phyloP scores from a whole-genome alignment of 176 grass and related monocot species.

The Canna indica region DNA sequence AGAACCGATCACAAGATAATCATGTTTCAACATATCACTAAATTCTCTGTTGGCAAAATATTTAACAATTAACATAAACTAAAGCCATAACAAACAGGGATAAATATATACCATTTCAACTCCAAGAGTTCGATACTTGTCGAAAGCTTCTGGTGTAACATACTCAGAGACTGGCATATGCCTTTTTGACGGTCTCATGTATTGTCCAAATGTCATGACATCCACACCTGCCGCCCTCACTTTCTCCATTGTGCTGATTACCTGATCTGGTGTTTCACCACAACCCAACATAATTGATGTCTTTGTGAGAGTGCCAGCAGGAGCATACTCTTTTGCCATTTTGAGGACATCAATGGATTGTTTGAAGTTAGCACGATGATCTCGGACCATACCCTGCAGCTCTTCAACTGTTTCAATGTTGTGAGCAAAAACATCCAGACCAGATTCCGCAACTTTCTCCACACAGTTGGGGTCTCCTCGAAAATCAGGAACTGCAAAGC shows the following conservation, averaged over 20 bases:
- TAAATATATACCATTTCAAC: constrained; percentile 51
- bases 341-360: constrained; percentile 90
- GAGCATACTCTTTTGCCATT: constrained; percentile 90
- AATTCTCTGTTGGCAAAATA: neutral
- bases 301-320: constrained; percentile 80
- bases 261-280: constrained; percentile 78
- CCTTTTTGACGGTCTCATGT: constrained; percentile 94
- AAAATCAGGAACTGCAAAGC: constrained; percentile 82
- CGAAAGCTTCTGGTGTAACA: constrained; percentile 84
- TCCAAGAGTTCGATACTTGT: constrained; percentile 62
- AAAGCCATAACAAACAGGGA: neutral
- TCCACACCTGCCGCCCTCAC: constrained; percentile 83
- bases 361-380: constrained; percentile 81
- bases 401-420: constrained; percentile 99
- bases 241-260: constrained; percentile 91
- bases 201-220: constrained; percentile 97
- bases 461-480: constrained; percentile 69
- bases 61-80: neutral
- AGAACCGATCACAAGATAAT: neutral
- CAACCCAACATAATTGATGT: constrained; percentile 94
- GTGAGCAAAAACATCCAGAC: constrained; percentile 93
- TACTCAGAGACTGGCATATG: constrained; percentile 98
- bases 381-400: constrained; percentile 65
- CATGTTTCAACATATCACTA: neutral
- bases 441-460: constrained; percentile 74